Base-by-base conservation (phyloP, 164 flowering plant genomes). In the Cinnamomum chago region DNA sequence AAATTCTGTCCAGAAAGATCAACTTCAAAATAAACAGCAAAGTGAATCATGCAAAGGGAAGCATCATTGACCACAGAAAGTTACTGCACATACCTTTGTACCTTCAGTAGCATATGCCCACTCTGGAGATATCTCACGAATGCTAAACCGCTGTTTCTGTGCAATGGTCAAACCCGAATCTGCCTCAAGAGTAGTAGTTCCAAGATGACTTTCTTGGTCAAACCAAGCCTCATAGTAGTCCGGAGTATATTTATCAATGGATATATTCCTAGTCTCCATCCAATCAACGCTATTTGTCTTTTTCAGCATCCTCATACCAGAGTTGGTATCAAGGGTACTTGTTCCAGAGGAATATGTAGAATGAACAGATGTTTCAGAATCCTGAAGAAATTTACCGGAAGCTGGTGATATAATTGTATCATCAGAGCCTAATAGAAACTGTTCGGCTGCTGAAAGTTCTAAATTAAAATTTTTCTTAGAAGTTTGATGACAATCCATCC, bases 51-150 rank as follows among this genome's bases (percentile, higher is more conserved):
- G 14, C 25, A 64, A 14, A 33, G 55, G 20, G 47, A 58, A 20
- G 23, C 24, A 58, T 11, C 40, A 62, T 27, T 33, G 4, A 33
- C 15, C 50, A 20, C 24, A 35, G 30, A 67, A 14, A 18, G 62
- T 68, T 58, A 78, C n/a, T 52, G 69, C 73, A 74, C 3, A n/a
- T 86, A 94, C 98, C 96, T 94, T 94, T 64, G 97, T 86, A 72
- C 79, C 51, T 79, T 94, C 96, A 62, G 70, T 70, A 60, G 90
- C 76, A 83, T 81, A 92, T 68, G 96, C 97, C 94, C 94, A 90
- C 58, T 90, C 93, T 72, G 98, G 98, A 22, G 93, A 90, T 82
- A 94, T 85, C 75, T 88, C 90, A 50, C 78, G 79, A 73, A 94
- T 91, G 22, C 78, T 89, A 76, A 91, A 94, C 76, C 83, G 88